These are phyloP conservation scores for Arxiozyma heterogenica DNA, from an alignment of 1,139 yeast species.

Conservation along the genomic window DNA sequence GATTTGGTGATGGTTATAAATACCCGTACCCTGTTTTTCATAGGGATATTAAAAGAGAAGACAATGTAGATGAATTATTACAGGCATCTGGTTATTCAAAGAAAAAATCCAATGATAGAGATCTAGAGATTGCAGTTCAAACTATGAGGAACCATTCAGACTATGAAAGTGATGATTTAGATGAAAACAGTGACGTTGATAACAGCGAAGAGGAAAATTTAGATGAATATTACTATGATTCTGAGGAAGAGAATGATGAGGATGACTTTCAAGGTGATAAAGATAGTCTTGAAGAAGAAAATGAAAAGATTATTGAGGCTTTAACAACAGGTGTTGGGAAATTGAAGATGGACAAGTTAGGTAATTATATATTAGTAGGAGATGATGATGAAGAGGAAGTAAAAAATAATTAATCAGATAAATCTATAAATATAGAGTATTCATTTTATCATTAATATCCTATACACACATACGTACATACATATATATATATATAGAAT, in stretches of 20 bases:
- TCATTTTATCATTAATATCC: background rate
- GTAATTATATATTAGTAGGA: constrained; percentile 61
- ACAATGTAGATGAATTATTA: constrained; percentile 68
- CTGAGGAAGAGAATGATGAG: constrained; percentile 30
- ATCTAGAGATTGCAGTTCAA: constrained; percentile 66
- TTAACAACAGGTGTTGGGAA: constrained; percentile 50
- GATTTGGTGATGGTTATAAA: constrained; percentile 69
- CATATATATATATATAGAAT: too few species aligned
- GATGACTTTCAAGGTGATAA: constrained; percentile 32
- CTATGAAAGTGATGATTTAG: constrained; percentile 29
- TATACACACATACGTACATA: background rate
- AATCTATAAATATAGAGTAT: background rate
- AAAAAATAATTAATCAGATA: background rate
- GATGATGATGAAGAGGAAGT: background rate
- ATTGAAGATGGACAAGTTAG: constrained; percentile 69
- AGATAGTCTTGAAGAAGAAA: constrained; percentile 45
- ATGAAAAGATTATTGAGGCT: constrained; percentile 65
- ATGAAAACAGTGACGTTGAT: constrained; percentile 20
- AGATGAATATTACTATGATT: constrained; percentile 28
- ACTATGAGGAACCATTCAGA: constrained; percentile 45
- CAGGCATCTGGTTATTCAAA: constrained; percentile 87
- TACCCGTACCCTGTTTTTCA: constrained; percentile 73
- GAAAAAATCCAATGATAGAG: constrained; percentile 54
- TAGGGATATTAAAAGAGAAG: constrained; percentile 62
- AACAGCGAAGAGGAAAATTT: constrained; percentile 26